A percentile compares a stretch with the other conserved stretches of the same genome.
Evolutionary conservation across 192 early-diverging fungal genomes (phyloP).

Genomic region (Entrophospora sp.): DNA sequence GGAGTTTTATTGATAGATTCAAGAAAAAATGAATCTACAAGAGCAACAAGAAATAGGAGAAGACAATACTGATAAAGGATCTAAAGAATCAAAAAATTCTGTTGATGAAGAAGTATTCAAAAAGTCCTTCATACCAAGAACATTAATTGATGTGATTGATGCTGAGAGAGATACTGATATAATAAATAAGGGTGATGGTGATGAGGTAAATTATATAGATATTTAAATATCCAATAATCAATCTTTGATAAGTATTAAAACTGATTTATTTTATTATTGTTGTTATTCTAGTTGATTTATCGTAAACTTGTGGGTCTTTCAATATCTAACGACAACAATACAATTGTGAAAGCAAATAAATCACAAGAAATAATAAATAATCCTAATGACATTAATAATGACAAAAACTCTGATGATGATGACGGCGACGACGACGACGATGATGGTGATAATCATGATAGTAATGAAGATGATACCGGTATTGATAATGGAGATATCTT

Average conservation of each 20-base stretch:
- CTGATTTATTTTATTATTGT: background rate
- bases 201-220: conserved; percentile 36
- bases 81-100: conserved; percentile 38
- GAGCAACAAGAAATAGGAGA: background rate
- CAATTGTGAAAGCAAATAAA: conserved; percentile 8
- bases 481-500: conserved; percentile 29
- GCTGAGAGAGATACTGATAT: conserved; percentile 73
- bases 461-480: conserved; percentile 31
- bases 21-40: background rate
- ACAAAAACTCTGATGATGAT: conserved; percentile 19
- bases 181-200: conserved; percentile 61
- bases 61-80: conserved; percentile 3
- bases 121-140: conserved; percentile 84
- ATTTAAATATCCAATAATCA: conserved; percentile 15
- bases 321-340: conserved; percentile 3
- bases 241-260: background rate
- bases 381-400: background rate
- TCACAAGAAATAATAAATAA: conserved; percentile 14
- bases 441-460: conserved; percentile 26
- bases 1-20: conserved; percentile 12
- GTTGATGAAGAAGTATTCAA: conserved; percentile 88
- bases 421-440: conserved; percentile 28
- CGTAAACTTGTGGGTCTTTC: conserved; percentile 37
- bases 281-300: conserved; percentile 42
- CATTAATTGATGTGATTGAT: conserved; percentile 84